Evolutionary conservation across 2,329 filamentous ascomycete species (phyloP).

Genomic region (Epichloe aotearoae): DNA sequence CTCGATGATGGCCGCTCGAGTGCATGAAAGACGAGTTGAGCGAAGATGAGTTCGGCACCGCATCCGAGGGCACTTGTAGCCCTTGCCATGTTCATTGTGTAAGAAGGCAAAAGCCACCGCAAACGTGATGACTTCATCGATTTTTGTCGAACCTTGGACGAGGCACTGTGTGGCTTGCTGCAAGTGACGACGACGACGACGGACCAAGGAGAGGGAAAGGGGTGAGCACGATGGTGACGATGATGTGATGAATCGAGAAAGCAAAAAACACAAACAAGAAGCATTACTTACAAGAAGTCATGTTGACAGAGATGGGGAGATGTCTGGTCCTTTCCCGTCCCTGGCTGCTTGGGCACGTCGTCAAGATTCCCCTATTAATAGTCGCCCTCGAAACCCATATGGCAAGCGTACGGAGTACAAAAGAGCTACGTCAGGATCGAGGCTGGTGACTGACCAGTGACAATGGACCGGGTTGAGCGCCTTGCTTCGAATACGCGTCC

Average conservation of each 20-base stretch:
- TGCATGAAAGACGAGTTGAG: background rate
- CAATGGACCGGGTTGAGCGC: too few relatives aligned
- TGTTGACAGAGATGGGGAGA: background rate
- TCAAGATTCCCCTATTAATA: background rate
- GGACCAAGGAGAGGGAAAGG: background rate
- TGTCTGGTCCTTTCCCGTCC: background rate
- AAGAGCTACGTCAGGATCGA: too few relatives aligned
- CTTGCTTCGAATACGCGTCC: too few relatives aligned
- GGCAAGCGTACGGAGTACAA: too few relatives aligned
- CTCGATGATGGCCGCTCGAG: background rate
- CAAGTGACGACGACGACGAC: background rate
- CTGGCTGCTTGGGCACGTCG: background rate
- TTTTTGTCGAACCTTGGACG: background rate
- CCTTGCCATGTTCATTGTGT: background rate
- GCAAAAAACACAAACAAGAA: background rate
- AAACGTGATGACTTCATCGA: background rate
- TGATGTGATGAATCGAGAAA: background rate
- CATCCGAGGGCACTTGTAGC: background rate
- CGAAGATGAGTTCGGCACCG: background rate
- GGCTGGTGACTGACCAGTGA: too few relatives aligned
- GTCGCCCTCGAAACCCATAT: background rate
- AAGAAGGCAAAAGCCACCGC: background rate
- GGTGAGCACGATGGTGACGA: background rate
- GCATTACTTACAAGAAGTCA: constrained; percentile 3
- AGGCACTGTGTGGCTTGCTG: background rate